phyloP scores from a whole-genome alignment of 768 basidiomycete species.

The Boletus vinaceobasis region DNA sequence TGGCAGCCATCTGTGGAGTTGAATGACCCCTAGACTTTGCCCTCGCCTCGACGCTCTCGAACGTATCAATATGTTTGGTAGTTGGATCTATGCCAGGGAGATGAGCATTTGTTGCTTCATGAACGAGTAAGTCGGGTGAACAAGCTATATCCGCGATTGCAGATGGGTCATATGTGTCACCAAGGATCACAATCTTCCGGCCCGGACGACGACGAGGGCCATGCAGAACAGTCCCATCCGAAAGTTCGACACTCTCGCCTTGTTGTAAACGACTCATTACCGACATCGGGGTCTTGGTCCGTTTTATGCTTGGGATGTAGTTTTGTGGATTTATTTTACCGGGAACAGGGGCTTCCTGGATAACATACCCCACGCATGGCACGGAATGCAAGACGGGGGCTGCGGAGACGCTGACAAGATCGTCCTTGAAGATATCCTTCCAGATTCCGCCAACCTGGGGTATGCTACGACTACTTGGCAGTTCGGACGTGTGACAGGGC shows the following conservation, averaged over 20 bases:
- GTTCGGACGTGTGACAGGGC: slow-evolving; percentile 51
- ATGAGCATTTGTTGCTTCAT: slow-evolving; percentile 89
- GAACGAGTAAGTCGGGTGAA: slow-evolving; percentile 72
- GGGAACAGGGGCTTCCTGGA: slow-evolving; percentile 66
- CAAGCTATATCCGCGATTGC: slow-evolving; percentile 56
- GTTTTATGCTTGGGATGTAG: slow-evolving; percentile 65
- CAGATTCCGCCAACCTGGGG: slow-evolving; percentile 56
- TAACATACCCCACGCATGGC: slow-evolving; percentile 76
- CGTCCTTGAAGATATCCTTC: slow-evolving; percentile 59
- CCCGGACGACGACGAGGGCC: slow-evolving; percentile 66
- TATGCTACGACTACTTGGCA: slow-evolving; percentile 61
- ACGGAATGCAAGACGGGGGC: slow-evolving; percentile 79
- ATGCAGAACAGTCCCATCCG: slow-evolving; percentile 68
- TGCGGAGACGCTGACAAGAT: slow-evolving; percentile 61
- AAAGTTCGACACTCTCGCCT: slow-evolving; percentile 59
- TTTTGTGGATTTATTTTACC: slow-evolving; percentile 71
- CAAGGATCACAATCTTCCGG: slow-evolving; percentile 76
- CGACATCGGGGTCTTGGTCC: slow-evolving; percentile 66
- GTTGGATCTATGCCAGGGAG: slow-evolving; percentile 59
- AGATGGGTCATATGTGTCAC: slow-evolving; percentile 83
- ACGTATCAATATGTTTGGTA: slow-evolving; percentile 61
- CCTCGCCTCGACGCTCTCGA: slow-evolving; percentile 56
- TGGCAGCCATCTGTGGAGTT: slow-evolving; percentile 87
- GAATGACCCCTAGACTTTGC: slow-evolving; percentile 82
- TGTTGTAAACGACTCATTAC: slow-evolving; percentile 64